Conservation (phyloP, 805 yeast genomes). For the Nakazawaea ishiwadae region DNA sequence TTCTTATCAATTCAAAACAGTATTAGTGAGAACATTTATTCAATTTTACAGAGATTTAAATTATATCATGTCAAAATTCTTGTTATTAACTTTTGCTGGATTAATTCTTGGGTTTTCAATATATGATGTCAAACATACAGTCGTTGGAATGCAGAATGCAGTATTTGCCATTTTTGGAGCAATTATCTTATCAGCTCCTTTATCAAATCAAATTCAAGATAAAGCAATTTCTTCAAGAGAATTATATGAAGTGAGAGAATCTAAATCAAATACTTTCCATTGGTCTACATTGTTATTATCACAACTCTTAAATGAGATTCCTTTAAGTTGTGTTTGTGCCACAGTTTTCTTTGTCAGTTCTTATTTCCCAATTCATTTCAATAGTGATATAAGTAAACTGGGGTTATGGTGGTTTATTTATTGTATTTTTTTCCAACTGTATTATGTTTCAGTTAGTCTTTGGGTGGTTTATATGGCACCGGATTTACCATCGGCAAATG, state of each 20-base stretch:
- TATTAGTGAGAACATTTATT: constrained; percentile 35
- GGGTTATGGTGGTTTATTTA: constrained; percentile 31
- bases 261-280: constrained; percentile 58
- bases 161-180: constrained; percentile 59
- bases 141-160: constrained; percentile 50
- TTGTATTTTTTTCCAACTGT: constrained; percentile 27
- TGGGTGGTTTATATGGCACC: constrained; percentile 39
- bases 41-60: constrained; percentile 57
- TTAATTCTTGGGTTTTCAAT: constrained; percentile 71
- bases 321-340: constrained; percentile 44
- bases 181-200: constrained; percentile 49
- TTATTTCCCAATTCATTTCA: constrained; percentile 40
- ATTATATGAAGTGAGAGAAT: constrained; percentile 58
- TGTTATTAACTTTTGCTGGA: constrained; percentile 41
- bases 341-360: constrained; percentile 41
- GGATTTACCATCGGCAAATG: constrained; percentile 36
- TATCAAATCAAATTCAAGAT: constrained; percentile 55
- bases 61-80: constrained; percentile 58
- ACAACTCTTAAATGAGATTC: constrained; percentile 49
- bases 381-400: constrained; percentile 25
- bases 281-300: constrained; percentile 54
- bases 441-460: constrained; percentile 30
- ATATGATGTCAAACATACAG: constrained; percentile 45
- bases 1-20: constrained; percentile 35
- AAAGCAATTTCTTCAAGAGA: constrained; percentile 49